Conservation (phyloP, 139 green algal genomes). For the Raphidocelis subcapitata region DNA sequence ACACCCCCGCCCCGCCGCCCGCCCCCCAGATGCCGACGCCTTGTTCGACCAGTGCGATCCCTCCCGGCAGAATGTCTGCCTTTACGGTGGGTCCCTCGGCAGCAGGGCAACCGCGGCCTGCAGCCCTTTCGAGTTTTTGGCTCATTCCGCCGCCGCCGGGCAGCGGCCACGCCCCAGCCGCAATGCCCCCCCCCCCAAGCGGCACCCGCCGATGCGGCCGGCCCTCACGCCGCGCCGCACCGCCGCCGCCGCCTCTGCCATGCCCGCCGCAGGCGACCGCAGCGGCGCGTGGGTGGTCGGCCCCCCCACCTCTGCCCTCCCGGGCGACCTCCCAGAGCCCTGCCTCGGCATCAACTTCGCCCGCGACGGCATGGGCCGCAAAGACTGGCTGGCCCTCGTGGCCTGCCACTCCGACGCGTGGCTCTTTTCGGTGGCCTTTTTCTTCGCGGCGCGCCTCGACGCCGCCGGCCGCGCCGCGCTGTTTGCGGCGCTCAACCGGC, state of each 20-base stretch:
- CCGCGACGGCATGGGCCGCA: constrained; percentile 82
- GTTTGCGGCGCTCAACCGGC: constrained; percentile 55
- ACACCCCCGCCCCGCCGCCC: background rate
- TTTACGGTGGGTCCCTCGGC: constrained; percentile 78
- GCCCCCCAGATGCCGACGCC: constrained; percentile 59
- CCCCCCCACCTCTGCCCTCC: constrained; percentile 94
- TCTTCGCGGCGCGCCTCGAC: constrained; percentile 92
- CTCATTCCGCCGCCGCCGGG: no score
- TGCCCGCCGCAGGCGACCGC: constrained; percentile 51
- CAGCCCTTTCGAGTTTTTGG: no score
- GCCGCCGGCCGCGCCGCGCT: constrained; percentile 58
- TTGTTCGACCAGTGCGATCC: constrained; percentile 84
- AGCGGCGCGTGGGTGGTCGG: constrained; percentile 89
- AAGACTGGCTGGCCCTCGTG: constrained; percentile 96
- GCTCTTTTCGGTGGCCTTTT: constrained; percentile 95
- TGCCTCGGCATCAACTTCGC: constrained; percentile 98
- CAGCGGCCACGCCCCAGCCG: no score
- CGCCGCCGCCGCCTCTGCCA: background rate
- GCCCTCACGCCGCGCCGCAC: no score
- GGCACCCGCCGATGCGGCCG: no score
- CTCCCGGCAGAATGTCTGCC: constrained; percentile 95
- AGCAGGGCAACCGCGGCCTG: no score
- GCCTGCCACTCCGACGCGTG: constrained; percentile 97
- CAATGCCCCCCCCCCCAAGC: no score
- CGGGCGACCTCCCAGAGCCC: constrained; percentile 96